Percentiles rank a stretch among this genome's conserved stretches.
phyloP scores from a whole-genome alignment of 495 filamentous ascomycete species.

The Sordaria brevicollis region DNA sequence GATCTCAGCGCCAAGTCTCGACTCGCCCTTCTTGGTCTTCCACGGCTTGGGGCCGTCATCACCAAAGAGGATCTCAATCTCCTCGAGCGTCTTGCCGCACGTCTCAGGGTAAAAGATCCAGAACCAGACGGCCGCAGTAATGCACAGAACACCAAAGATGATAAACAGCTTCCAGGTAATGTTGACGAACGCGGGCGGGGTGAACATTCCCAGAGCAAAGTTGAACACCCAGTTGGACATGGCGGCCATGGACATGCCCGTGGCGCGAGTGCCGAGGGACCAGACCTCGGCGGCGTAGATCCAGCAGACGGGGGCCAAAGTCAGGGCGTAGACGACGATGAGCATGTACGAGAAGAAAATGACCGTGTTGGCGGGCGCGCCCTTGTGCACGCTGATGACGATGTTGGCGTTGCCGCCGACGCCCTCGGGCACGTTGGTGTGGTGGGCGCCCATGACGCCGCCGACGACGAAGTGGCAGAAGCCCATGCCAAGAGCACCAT shows the following conservation, averaged over 20 bases:
- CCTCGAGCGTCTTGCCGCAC: constrained; percentile 58
- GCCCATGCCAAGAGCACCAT: constrained; percentile 59
- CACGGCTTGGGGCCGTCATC: constrained; percentile 43
- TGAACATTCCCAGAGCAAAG: constrained; percentile 61
- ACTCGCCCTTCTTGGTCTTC: constrained; percentile 48
- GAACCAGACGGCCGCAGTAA: constrained; percentile 51
- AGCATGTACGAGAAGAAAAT: constrained; percentile 66
- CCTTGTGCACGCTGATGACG: constrained; percentile 45
- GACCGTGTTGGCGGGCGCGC: constrained; percentile 52
- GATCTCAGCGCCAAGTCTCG: constrained; percentile 33
- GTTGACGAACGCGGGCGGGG: constrained; percentile 59
- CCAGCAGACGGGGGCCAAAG: constrained; percentile 61
- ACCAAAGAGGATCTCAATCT: constrained; percentile 54
- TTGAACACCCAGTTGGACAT: constrained; percentile 71
- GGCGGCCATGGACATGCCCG: constrained; percentile 57
- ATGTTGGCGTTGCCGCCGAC: constrained; percentile 60
- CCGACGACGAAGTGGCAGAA: constrained; percentile 60
- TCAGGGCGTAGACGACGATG: constrained; percentile 60
- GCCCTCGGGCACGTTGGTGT: constrained; percentile 38
- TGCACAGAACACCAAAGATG: constrained; percentile 63
- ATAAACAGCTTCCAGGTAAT: constrained; percentile 66
- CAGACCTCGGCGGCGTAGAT: constrained; percentile 70
- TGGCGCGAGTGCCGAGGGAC: constrained; percentile 62
- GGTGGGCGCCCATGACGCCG: constrained; percentile 38
- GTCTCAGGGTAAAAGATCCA: constrained; percentile 67